Conservation (phyloP, 2,329 filamentous ascomycete species). For the Colletotrichum coccodes region DNA sequence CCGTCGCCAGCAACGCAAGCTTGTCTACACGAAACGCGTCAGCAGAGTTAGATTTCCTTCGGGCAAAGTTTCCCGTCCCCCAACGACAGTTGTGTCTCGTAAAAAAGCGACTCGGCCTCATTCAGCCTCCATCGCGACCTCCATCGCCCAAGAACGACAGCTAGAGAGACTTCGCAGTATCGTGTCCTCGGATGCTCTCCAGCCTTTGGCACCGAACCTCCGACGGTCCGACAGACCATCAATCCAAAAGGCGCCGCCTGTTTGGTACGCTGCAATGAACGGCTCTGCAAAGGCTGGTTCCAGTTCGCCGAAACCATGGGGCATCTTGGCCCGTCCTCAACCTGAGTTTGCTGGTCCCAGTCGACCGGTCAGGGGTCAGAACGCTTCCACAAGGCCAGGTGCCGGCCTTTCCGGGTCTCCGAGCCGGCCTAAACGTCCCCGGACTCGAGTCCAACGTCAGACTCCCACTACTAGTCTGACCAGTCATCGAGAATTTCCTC, state of each 20-base stretch:
- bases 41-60: slow-evolving; percentile 46
- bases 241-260: slow-evolving; percentile 13
- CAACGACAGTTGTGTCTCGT: not conserved
- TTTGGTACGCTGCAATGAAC: slow-evolving; percentile 15
- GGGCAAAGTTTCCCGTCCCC: slow-evolving; percentile 2
- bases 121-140: not conserved
- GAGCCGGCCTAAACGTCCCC: not conserved
- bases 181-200: slow-evolving; percentile 19
- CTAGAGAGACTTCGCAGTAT: slow-evolving; percentile 11
- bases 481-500: not conserved
- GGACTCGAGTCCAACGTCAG: not conserved
- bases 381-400: not conserved
- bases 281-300: not conserved
- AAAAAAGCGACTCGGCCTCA: not conserved
- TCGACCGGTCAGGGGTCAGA: not conserved
- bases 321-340: not conserved
- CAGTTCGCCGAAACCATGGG: not conserved
- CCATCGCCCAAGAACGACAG: not conserved
- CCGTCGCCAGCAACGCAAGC: slow-evolving; percentile 47
- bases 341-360: not conserved
- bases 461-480: not conserved
- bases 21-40: slow-evolving; percentile 45
- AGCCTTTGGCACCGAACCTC: not conserved
- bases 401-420: slow-evolving; percentile 17
- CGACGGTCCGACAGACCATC: slow-evolving; percentile 1